These are phyloP conservation scores for Penicillium macrosclerotiorum DNA, from an alignment of 495 filamentous ascomycete genomes.

Conservation along the genomic window DNA sequence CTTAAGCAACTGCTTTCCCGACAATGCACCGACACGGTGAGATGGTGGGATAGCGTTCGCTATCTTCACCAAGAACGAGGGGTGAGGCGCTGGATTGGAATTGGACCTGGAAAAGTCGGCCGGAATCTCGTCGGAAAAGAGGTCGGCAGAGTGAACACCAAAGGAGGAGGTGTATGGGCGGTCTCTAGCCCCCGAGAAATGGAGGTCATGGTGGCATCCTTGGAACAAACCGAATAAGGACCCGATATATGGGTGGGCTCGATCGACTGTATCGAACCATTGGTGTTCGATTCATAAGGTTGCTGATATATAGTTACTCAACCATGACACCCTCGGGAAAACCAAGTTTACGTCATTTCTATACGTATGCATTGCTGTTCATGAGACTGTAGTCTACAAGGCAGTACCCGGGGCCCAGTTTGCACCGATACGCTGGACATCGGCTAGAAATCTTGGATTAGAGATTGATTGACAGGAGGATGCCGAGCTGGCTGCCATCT, in stretches of 20 bases:
- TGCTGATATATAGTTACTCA: too few species aligned
- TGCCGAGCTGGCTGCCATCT: constrained; percentile 27
- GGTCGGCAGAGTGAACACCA: constrained; percentile 77
- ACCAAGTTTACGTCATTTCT: too few species aligned
- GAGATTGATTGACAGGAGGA: constrained; percentile 62
- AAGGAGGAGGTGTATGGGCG: constrained; percentile 92
- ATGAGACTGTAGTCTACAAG: constrained; percentile 24
- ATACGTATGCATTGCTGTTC: neutral
- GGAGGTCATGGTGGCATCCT: constrained; percentile 65
- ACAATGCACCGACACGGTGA: constrained; percentile 82
- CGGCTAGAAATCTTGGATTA: constrained; percentile 74
- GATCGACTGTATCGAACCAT: neutral
- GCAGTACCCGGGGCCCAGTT: constrained; percentile 53
- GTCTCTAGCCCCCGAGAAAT: constrained; percentile 80
- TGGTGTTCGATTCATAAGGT: neutral
- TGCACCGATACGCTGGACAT: constrained; percentile 85
- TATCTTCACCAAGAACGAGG: constrained; percentile 85
- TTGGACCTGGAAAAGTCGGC: constrained; percentile 93
- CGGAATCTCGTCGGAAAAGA: constrained; percentile 94
- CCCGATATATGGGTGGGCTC: constrained; percentile 26
- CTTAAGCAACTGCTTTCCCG: constrained; percentile 73
- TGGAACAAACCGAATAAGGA: constrained; percentile 78
- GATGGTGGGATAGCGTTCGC: constrained; percentile 89
- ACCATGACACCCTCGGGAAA: too few species aligned
- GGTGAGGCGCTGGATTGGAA: constrained; percentile 85